Base-by-base conservation (phyloP, 768 basidiomycete species). In the Rickenella mellea region DNA sequence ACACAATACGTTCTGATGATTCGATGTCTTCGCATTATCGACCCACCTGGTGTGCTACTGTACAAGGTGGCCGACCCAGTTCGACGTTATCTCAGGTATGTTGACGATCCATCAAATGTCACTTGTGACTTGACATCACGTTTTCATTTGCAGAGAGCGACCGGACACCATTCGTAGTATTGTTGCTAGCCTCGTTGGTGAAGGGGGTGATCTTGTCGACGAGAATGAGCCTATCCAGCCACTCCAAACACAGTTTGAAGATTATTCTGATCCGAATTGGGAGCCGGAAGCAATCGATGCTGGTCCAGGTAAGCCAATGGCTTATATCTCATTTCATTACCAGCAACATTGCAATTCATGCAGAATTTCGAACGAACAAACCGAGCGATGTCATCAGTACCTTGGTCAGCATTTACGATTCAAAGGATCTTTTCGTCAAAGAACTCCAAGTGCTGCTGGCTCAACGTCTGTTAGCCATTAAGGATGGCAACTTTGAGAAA, bases 201-300 rank as follows among this genome's bases (percentile, higher is more conserved):
- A 85, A 53, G 76, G 79, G 31, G 75, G 84, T 0, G 89, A 92
- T 58, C 65, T 93, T 2, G 74, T 87, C 0, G 89, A 94, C 51
- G 88, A 90, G 45, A 85, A 75, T 49, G 91, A 94, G 42, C 78
- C 83, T 0, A 76, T 80, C 35, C 78, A 77, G 46, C 83, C 85
- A 11, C 62, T 90, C 27, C 81, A 88, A 51, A 78, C 81, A 41
- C 80, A 86, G 37, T 70, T 77, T 39, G 94, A 98, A 49, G 89
- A 97, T 48, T 97, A 85, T 53, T 72, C 70, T 1, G 93, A 99
- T 56, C 81, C 87, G 0, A 83, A 87, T 46, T 99, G 96, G 96
- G 80, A 85, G 33, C 96, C 96, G 0, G 93, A 97, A 55, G 93
- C 96, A 0, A 74, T 93, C 42, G 96, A 99, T 59, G 96, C 96